Evolutionary conservation across 2,329 filamentous ascomycete species (phyloP), one percentile per base, ranked within the genome.

Genomic region (Aspergillus eucalypticola): DNA sequence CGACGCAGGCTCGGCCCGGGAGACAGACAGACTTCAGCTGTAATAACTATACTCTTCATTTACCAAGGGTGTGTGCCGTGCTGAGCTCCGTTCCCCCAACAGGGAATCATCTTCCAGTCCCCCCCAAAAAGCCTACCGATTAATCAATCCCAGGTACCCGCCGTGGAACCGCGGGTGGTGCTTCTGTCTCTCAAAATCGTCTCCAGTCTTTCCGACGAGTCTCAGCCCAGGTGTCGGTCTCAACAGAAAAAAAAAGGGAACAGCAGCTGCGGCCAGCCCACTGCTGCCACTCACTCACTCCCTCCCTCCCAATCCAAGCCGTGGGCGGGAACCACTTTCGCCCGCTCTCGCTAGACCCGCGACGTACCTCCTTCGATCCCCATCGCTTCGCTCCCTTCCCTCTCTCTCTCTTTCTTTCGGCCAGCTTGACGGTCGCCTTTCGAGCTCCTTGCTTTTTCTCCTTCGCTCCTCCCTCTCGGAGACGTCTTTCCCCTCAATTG

Each of bases 371-470:
- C 21, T 38, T 44, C 38, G 35, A 15, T 54, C 52, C 23, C 52
- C 38, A 17, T 29, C 41, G 11, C 17, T 35, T 41, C 35, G 35
- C 52, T 46, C 53, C 53, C 53, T 35, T 35, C 32, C 32, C 32
- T 35, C 32, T 55, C 35, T 23, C 38, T 57, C 60, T 61, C 55
- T 56, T 60, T 50, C 57, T 52, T 59, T 49, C 58, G 46, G 46
- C 46, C 46, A 50, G 46, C 46, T 50, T 50, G 27, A 52, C 50
- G 50, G 50, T 51, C 42, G 44, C 56, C 58, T 59, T 59, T 27
- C 25, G 7, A 17, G 52, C 35, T 15, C 49, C 57, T 52, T 56
- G 25, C 27, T 53, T 44, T 53, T 13, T n/a, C 19, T 21, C 51
- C 35, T 13, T 38, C 23, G 11, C 25, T 27, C 48, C 54, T 56